phyloP scores from a whole-genome alignment of 2,329 filamentous ascomycete genomes.

The Pseudocercospora macadamiae region DNA sequence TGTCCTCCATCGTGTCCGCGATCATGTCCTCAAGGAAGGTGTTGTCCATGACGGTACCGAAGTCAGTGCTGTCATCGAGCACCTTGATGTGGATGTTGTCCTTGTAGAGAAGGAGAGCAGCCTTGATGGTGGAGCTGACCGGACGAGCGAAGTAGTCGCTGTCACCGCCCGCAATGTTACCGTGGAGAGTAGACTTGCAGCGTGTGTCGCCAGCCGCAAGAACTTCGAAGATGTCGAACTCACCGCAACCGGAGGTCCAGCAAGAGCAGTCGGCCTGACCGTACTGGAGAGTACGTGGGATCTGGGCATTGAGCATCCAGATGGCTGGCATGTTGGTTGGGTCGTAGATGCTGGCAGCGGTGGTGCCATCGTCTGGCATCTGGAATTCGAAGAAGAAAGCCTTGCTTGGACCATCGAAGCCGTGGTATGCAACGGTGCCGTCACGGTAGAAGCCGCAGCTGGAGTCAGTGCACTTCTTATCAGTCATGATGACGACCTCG shows the following conservation, averaged over 20 bases:
- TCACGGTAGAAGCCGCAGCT: conserved; percentile 44
- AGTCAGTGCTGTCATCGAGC: conserved; percentile 44
- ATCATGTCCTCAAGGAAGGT: conserved; percentile 40
- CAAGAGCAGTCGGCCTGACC: conserved; percentile 66
- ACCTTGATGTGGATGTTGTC: conserved; percentile 61
- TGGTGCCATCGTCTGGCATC: conserved; percentile 66
- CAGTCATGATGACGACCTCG: conserved; percentile 57
- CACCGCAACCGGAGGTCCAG: conserved; percentile 71
- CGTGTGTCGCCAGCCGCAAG: conserved; percentile 66
- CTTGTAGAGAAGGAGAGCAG: conserved; percentile 64
- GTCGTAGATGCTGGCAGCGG: conserved; percentile 43
- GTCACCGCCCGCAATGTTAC: conserved; percentile 64
- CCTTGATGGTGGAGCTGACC: conserved; percentile 60
- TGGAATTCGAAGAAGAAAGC: conserved; percentile 73
- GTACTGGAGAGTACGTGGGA: conserved; percentile 73
- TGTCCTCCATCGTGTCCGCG: conserved; percentile 37
- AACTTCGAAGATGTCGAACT: conserved; percentile 76
- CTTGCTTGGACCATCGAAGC: conserved; percentile 71
- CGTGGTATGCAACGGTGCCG: conserved; percentile 57
- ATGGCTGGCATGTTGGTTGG: conserved; percentile 68
- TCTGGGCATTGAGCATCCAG: conserved; percentile 75
- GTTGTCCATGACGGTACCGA: conserved; percentile 40
- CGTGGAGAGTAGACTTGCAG: conserved; percentile 72
- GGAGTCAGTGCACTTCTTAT: conserved; percentile 51
- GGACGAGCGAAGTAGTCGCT: conserved; percentile 75